A percentile compares a stretch with the other conserved stretches of the same genome.
Conservation (phyloP, 208 protist species). For the Leishmania aethiopica region DNA sequence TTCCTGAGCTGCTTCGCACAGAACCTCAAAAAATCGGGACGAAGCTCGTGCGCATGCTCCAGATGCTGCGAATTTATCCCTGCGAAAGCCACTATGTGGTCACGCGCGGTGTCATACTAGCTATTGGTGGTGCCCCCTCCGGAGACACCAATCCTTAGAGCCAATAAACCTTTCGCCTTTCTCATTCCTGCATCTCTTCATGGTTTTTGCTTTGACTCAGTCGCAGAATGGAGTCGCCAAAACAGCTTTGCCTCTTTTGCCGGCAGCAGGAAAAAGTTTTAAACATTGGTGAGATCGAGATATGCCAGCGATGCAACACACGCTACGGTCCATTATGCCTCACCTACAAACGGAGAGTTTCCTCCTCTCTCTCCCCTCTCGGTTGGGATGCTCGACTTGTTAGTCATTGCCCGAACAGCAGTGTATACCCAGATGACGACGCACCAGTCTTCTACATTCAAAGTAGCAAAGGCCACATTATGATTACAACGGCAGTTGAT, state of each 20-base stretch:
- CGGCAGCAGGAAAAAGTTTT: slow-evolving; percentile 4
- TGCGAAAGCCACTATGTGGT: not conserved
- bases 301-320: slow-evolving; percentile 17
- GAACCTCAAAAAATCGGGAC: not conserved
- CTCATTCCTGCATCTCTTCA: not conserved
- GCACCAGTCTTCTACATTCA: slow-evolving; percentile 28
- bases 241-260: slow-evolving; percentile 25
- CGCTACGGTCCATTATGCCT: slow-evolving; percentile 20
- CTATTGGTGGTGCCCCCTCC: no score
- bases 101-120: not conserved
- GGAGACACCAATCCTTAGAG: not conserved
- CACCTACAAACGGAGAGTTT: slow-evolving; percentile 8
- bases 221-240: slow-evolving; percentile 9
- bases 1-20: not conserved
- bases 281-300: slow-evolving; percentile 7
- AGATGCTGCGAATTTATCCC: not conserved
- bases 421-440: slow-evolving; percentile 7
- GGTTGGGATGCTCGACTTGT: slow-evolving; percentile 16
- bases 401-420: slow-evolving; percentile 6
- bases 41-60: not conserved
- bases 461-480: slow-evolving; percentile 10
- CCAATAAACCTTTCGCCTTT: not conserved
- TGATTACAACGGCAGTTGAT: slow-evolving; percentile 25
- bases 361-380: not conserved
- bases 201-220: not conserved